Evolutionary conservation across 1,139 yeast genomes (phyloP), one percentile per base, ranked within the genome.

Genomic region (Saccharomycopsis hybrid): DNA sequence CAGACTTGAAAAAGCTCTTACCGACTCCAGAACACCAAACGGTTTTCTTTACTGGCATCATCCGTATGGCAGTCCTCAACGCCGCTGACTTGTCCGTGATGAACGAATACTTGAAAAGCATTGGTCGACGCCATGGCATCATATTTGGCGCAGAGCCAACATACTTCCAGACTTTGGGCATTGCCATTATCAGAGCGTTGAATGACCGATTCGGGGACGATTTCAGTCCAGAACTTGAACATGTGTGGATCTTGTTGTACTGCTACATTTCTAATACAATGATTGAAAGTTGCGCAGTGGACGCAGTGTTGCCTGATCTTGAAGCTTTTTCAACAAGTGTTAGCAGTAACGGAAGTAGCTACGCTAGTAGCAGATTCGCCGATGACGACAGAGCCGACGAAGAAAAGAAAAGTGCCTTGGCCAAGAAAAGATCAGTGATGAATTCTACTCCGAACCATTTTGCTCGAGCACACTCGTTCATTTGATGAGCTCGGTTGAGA

Each of bases 51-150:
- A 48, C 53, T 8, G 55, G 54, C 27, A 53, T 53, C 33, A 33
- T 53, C 9, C 42, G 55, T 42, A 53, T 53, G 55, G 54, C 54
- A 7, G 50, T 53, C 7, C 24, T 53, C 9, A 51, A 47, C 30
- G 31, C 43, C 8, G 44, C 35, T 5, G 54, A 53, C 38, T 44
- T 53, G 31, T 47, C 44, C 27, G 52, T 47, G n/a, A 49, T 52
- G 49, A 51, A 44, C 29, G 55, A 53, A 18, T 53, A 48, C 33
- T 44, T 53, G 37, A 32, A 41, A 11, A 31, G 44, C 25, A 53
- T 53, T 46, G 55, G 55, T 25, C 44, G 55, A 36, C 48, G 54
- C 13, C 55, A 53, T 38, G 55, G 55, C 5, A 48, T 53, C 33
- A 40, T 53, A 9, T 51, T 51, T 38, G 54, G 54, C 9, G 55